A percentile compares a stretch with the other conserved stretches of the same genome.
Evolutionary conservation across 495 filamentous ascomycete genomes (phyloP).

Genomic region (Bathelium albidoporum): DNA sequence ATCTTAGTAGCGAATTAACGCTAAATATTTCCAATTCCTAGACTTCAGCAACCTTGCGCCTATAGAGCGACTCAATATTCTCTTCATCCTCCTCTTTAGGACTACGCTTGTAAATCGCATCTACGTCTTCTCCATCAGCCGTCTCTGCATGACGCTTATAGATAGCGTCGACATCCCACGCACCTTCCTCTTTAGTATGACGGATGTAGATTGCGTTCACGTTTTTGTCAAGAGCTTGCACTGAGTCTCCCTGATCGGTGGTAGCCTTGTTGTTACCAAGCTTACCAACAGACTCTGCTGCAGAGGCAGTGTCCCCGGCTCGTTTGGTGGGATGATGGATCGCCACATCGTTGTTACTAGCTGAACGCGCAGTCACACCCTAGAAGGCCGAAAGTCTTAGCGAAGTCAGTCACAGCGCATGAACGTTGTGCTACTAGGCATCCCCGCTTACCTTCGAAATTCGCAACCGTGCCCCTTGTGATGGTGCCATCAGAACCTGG

Average conservation of each 20-base stretch:
- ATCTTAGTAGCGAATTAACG: not conserved
- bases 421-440: not conserved
- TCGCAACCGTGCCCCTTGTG: not conserved
- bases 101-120: not conserved
- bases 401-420: not conserved
- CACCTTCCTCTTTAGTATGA: not conserved
- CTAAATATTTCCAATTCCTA: not conserved
- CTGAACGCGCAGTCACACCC: not conserved
- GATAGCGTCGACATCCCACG: not conserved
- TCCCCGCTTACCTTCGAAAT: not conserved
- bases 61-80: too few relatives aligned
- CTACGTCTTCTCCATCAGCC: not conserved
- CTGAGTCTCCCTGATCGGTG: not conserved
- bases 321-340: not conserved
- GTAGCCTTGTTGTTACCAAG: not conserved
- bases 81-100: too few relatives aligned
- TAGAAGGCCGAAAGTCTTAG: not conserved
- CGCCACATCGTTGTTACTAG: not conserved
- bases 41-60: not conserved
- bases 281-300: not conserved
- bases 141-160: not conserved
- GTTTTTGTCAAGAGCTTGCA: not conserved
- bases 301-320: not conserved
- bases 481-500: not conserved
- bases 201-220: not conserved